Conservation (phyloP, 352 stramenopile species). For the Phytophthora hybrid region DNA sequence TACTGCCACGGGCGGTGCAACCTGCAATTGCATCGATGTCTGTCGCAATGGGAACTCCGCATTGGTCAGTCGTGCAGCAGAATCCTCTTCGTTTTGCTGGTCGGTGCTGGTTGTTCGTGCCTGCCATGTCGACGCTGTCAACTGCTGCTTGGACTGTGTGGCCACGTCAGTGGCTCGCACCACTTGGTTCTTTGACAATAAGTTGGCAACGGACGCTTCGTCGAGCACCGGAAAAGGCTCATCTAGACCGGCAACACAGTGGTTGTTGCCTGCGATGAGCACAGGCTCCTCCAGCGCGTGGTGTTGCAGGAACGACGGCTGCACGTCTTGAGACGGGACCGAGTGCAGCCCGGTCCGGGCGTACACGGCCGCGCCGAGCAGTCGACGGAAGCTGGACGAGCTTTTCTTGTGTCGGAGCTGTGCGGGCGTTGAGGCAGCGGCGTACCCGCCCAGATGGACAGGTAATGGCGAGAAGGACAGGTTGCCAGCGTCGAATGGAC, state of each 20-base stretch:
- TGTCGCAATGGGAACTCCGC: slow-evolving; percentile 63
- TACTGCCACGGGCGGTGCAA: slow-evolving; percentile 58
- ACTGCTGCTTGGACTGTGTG: slow-evolving; percentile 46
- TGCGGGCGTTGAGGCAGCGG: slow-evolving; percentile 10
- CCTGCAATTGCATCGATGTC: slow-evolving; percentile 42
- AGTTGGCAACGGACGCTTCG: slow-evolving; percentile 33
- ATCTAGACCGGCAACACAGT: slow-evolving; percentile 36
- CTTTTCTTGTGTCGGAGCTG: slow-evolving; percentile 53
- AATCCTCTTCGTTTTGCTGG: slow-evolving; percentile 29
- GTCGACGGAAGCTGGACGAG: slow-evolving; percentile 54
- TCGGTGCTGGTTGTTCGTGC: slow-evolving; percentile 10
- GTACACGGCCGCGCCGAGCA: slow-evolving; percentile 57
- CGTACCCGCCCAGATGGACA: slow-evolving; percentile 43
- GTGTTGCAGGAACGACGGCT: slow-evolving; percentile 50
- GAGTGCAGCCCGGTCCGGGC: slow-evolving; percentile 60
- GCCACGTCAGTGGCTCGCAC: slow-evolving; percentile 51
- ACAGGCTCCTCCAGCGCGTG: slow-evolving; percentile 57
- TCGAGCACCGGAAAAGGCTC: slow-evolving; percentile 50
- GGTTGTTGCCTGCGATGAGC: slow-evolving; percentile 50
- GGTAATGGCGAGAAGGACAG: slow-evolving; percentile 56
- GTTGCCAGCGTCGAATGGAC: slow-evolving; percentile 25
- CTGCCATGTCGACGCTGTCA: slow-evolving; percentile 47
- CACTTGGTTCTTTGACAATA: slow-evolving; percentile 48
- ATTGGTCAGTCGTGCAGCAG: slow-evolving; percentile 41
- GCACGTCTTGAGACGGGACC: slow-evolving; percentile 38